A percentile compares a stretch with the other conserved stretches of the same genome.
Evolutionary conservation across 208 protist species (phyloP).

Genomic region (Trypanosoma rangeli): DNA sequence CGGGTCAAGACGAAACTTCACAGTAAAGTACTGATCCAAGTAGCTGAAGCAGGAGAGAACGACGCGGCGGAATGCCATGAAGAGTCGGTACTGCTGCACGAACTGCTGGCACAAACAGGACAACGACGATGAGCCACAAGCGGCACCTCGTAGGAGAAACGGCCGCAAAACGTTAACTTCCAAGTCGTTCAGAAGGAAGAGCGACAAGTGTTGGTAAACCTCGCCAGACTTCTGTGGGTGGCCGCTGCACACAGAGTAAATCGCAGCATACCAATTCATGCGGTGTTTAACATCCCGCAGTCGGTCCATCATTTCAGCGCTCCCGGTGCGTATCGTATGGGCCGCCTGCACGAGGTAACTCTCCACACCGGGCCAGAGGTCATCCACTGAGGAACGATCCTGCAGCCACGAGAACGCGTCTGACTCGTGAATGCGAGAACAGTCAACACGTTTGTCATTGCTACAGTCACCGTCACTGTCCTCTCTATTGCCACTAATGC

Average conservation of each 20-base stretch:
- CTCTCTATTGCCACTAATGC: background rate
- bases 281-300: slow-evolving; percentile 27
- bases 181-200: slow-evolving; percentile 50
- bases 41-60: slow-evolving; percentile 84
- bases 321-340: slow-evolving; percentile 14
- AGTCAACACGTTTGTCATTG: slow-evolving; percentile 2
- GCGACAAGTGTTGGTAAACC: slow-evolving; percentile 52
- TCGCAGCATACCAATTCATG: slow-evolving; percentile 75
- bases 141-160: slow-evolving; percentile 27
- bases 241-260: slow-evolving; percentile 68
- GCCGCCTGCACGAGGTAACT: slow-evolving; percentile 14
- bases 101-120: slow-evolving; percentile 43
- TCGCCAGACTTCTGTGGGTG: slow-evolving; percentile 50
- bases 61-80: slow-evolving; percentile 53
- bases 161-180: slow-evolving; percentile 65
- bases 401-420: background rate
- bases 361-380: slow-evolving; percentile 23
- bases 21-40: slow-evolving; percentile 81
- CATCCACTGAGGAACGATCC: slow-evolving; percentile 7
- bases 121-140: slow-evolving; percentile 1
- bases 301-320: slow-evolving; percentile 6
- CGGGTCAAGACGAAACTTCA: slow-evolving; percentile 62
- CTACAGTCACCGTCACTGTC: background rate
- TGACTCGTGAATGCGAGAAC: background rate
- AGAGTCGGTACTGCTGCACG: slow-evolving; percentile 55